A percentile compares a stretch with the other conserved stretches of the same genome.
Evolutionary conservation across 2,329 filamentous ascomycete genomes (phyloP).

Genomic region (Aspergillus sp.): DNA sequence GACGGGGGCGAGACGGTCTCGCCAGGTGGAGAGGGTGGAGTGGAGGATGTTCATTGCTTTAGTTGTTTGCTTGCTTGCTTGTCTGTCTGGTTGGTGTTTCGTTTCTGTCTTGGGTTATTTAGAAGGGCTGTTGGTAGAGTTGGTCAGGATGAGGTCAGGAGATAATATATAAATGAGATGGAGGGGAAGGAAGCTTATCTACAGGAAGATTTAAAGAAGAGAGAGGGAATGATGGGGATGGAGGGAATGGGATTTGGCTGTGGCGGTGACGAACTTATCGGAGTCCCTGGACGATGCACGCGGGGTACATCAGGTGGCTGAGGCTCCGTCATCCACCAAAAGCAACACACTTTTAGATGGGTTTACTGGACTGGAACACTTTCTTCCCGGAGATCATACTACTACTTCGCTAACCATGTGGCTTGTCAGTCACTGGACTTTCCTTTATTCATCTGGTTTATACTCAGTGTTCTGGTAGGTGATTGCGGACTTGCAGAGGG

Average conservation of each 20-base stretch:
- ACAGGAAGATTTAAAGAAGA: not conserved
- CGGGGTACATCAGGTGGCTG: slow-evolving; percentile 25
- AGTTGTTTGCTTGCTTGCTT: not conserved
- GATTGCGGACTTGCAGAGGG: not conserved
- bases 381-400: not conserved
- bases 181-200: not conserved
- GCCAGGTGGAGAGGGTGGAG: slow-evolving; percentile 87
- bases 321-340: slow-evolving; percentile 14
- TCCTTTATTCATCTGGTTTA: not conserved
- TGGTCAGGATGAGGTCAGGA: not conserved
- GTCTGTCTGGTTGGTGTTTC: not conserved
- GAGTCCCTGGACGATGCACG: slow-evolving; percentile 7
- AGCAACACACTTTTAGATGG: no score
- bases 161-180: not conserved
- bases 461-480: not conserved
- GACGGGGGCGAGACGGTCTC: slow-evolving; percentile 88
- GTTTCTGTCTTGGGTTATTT: not conserved
- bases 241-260: not conserved
- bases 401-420: not conserved
- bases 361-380: not conserved
- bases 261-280: not conserved
- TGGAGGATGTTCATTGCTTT: slow-evolving; percentile 80
- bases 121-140: not conserved
- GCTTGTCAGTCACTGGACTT: not conserved
- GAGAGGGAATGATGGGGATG: not conserved